A percentile compares a stretch with the other conserved stretches of the same genome.
These are phyloP conservation scores for Cercospora brassicicola DNA, from an alignment of 2,329 filamentous ascomycete genomes.

Conservation along the genomic window DNA sequence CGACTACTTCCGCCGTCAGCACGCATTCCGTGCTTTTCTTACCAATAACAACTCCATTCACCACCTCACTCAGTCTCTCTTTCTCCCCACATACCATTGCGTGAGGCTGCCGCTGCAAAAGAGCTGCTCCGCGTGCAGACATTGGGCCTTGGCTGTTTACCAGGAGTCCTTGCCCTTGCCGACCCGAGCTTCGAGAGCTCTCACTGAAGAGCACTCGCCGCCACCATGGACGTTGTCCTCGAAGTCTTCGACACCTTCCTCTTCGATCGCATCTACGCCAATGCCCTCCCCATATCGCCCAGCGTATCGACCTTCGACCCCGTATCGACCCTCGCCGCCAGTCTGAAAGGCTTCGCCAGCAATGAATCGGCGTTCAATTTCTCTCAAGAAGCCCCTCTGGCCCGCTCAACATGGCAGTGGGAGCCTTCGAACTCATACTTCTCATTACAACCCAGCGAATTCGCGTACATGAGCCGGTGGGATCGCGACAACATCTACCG, in stretches of 20 bases:
- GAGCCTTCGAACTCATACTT: slow-evolving; percentile 71
- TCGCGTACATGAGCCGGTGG: slow-evolving; percentile 77
- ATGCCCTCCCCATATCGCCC: slow-evolving; percentile 60
- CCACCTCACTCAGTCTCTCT: not conserved
- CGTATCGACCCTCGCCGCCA: slow-evolving; percentile 50
- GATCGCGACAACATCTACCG: slow-evolving; percentile 74
- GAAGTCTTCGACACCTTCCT: slow-evolving; percentile 80
- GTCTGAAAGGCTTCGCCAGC: slow-evolving; percentile 38
- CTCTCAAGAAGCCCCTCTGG: slow-evolving; percentile 15
- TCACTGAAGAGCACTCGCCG: not conserved
- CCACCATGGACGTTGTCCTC: slow-evolving; percentile 85
- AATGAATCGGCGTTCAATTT: slow-evolving; percentile 54
- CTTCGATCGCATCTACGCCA: slow-evolving; percentile 77
- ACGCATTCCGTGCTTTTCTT: not conserved
- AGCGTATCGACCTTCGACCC: slow-evolving; percentile 56
- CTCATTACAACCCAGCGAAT: slow-evolving; percentile 67
- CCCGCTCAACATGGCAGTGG: slow-evolving; percentile 54
- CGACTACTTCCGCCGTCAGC: slow-evolving; percentile 4
- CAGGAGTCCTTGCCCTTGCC: not conserved
- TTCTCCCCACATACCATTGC: not conserved
- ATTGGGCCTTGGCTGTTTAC: slow-evolving; percentile 1
- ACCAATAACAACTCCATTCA: not conserved
- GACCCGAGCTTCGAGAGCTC: slow-evolving; percentile 12
- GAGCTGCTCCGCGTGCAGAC: not conserved
- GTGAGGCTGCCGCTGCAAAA: not conserved